Base-by-base conservation (phyloP, 805 yeast species). In the Saturnispora diversa region DNA sequence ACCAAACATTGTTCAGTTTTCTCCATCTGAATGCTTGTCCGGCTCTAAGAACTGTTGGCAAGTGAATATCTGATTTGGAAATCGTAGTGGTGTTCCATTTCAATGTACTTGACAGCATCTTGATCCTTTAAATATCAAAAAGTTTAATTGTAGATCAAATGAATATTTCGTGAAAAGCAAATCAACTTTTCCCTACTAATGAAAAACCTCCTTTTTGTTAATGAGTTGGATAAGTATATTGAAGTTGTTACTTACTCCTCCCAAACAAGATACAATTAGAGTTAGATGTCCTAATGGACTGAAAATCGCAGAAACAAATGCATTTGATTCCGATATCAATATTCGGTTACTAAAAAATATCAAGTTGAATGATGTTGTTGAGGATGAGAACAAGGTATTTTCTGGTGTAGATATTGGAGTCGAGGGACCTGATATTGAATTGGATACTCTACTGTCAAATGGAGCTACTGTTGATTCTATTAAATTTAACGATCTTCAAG, bases 1-100 rank as follows among this genome's bases (percentile, higher is more conserved):
- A 69, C 86, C 86, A 90, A 7, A 70, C 66, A 37, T 66, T 68
- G 45, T 76, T 69, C 35, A 73, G 65, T 44, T 70, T 72, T 51
- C 77, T 77, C 94, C 95, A 84, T 39, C 77, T 55, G 52, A 85
- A 85, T 0, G 94, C 78, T 62, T 85, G 95, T 1, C 95, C 95
- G 53, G 94, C 83, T 31, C 92, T 64, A 22, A 85, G 64, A 0
- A 85, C 88, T 29, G 75, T 73, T 4, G 76, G 59, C 4, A 85
- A 59, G n/a, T 70, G 60, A 1, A 84, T 63, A 48, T 84, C 92
- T 35, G 43, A 49, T n/a, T 52, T 53, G 10, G 50, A 10, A 4
- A 36, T 11, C 12, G 33, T 9, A 13, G 10, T 36, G 20, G 33
- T 25, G 6, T 36, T 27, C 39, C 39, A 36, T 27, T 36, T 36